phyloP scores from a whole-genome alignment of 2,329 filamentous ascomycete species.

The Sodiomyces alkalinus region DNA sequence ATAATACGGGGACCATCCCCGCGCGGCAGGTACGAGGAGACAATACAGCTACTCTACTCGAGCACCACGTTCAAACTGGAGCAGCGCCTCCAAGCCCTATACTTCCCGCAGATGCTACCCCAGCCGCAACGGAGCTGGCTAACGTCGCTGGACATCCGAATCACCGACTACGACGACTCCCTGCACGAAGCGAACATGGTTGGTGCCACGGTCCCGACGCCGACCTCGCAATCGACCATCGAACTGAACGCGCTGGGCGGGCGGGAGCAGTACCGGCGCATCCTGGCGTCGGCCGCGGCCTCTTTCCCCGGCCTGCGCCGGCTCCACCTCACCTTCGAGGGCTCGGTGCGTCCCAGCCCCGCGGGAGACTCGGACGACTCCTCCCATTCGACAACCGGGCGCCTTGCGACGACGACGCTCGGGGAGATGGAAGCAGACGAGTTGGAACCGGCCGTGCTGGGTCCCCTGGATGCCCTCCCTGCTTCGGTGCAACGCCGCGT shows the following conservation, averaged over 20 bases:
- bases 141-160: conserved; percentile 7
- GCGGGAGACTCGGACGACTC: conserved; percentile 6
- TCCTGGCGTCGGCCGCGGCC: conserved; percentile 2
- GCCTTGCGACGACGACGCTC: conserved; percentile 6
- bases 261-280: conserved; percentile 5
- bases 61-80: conserved; percentile 8
- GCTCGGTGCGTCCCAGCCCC: conserved; percentile 6
- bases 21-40: conserved; percentile 7
- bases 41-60: conserved; percentile 6
- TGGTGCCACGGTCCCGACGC: conserved; percentile 2
- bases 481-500: conserved; percentile 3
- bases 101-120: conserved; percentile 4
- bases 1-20: no score
- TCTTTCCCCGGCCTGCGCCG: conserved; percentile 6
- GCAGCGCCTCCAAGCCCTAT: conserved; percentile 7
- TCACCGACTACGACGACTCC: conserved; percentile 7
- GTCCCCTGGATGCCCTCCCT: conserved; percentile 5
- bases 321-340: conserved; percentile 7
- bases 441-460: conserved; percentile 2
- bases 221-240: conserved; percentile 3
- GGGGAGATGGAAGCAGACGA: conserved; percentile 5
- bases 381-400: no score
- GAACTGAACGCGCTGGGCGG: no score
- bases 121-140: conserved; percentile 5
- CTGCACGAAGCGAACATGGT: conserved; percentile 4